Conservation (phyloP, 2,329 filamentous ascomycete genomes). For the Scorias spongiosa region DNA sequence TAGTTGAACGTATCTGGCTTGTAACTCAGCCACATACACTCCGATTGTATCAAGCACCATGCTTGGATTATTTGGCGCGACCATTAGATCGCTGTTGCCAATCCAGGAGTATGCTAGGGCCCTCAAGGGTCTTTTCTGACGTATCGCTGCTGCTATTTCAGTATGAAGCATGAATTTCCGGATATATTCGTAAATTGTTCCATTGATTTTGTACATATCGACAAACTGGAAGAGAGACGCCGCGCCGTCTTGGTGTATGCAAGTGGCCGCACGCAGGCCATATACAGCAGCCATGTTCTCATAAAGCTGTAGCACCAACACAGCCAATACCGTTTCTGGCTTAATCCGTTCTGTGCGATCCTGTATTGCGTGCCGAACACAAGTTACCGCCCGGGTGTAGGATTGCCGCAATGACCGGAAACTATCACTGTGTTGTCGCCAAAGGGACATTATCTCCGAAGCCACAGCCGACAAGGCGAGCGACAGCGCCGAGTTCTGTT, state of each 20-base stretch:
- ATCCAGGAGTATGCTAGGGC: not conserved
- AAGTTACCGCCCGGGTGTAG: not conserved
- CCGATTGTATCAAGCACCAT: not conserved
- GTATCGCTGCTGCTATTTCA: constrained; percentile 1
- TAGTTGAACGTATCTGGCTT: not conserved
- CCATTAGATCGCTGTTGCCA: not conserved
- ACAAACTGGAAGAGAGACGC: not conserved
- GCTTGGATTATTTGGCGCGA: not conserved
- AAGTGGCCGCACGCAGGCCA: not conserved
- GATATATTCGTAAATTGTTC: not conserved
- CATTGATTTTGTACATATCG: not conserved
- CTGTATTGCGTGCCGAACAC: not conserved
- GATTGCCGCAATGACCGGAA: too few relatives aligned
- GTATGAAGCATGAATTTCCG: constrained; percentile 1
- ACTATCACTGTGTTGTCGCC: not conserved
- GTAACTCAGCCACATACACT: not conserved
- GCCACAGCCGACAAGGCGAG: not conserved
- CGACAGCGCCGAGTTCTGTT: not conserved
- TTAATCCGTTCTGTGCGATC: not conserved
- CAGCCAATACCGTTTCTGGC: not conserved
- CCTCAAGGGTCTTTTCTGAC: not conserved
- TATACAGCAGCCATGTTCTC: not conserved
- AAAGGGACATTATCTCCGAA: not conserved
- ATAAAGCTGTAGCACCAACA: constrained; percentile 1
- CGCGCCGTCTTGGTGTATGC: not conserved